phyloP scores from a whole-genome alignment of 2,329 filamentous ascomycete genomes.

The Tolypocladium cylindrosporum region DNA sequence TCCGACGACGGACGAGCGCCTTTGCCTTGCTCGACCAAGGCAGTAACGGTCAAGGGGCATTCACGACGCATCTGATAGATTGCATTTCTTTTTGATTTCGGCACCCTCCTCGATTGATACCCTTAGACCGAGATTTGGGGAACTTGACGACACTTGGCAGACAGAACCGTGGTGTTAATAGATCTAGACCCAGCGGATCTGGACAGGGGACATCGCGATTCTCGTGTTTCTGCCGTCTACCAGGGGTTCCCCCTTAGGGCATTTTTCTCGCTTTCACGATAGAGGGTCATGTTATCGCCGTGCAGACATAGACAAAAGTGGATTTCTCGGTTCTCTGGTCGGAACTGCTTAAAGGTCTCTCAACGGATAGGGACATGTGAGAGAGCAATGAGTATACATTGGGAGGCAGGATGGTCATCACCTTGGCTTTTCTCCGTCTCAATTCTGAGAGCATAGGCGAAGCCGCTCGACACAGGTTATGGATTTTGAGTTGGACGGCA shows the following conservation, averaged over 20 bases:
- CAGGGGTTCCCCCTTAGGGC: conserved; percentile 24
- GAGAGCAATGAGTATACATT: conserved; percentile 23
- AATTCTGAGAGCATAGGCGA: conserved; percentile 24
- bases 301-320: conserved; percentile 54
- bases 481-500: conserved; percentile 24
- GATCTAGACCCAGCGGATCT: conserved; percentile 24
- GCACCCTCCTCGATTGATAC: conserved; percentile 33
- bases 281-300: conserved; percentile 36
- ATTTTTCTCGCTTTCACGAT: conserved; percentile 31
- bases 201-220: conserved; percentile 23
- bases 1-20: conserved; percentile 23
- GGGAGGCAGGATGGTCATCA: conserved; percentile 20
- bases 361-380: conserved; percentile 18
- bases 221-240: conserved; percentile 27
- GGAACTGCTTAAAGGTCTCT: conserved; percentile 23
- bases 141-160: conserved; percentile 26
- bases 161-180: conserved; percentile 25
- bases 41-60: conserved; percentile 28
- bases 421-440: conserved; percentile 23
- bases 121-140: conserved; percentile 32
- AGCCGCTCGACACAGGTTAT: conserved; percentile 27
- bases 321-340: conserved; percentile 53
- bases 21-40: conserved; percentile 20
- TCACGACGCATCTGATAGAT: conserved; percentile 34
- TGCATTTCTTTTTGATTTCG: conserved; percentile 34